Percentiles rank a stretch among this genome's conserved stretches.
These are phyloP conservation scores for Fusarium mundagurra DNA, from an alignment of 2,329 filamentous ascomycete species.

Conservation along the genomic window DNA sequence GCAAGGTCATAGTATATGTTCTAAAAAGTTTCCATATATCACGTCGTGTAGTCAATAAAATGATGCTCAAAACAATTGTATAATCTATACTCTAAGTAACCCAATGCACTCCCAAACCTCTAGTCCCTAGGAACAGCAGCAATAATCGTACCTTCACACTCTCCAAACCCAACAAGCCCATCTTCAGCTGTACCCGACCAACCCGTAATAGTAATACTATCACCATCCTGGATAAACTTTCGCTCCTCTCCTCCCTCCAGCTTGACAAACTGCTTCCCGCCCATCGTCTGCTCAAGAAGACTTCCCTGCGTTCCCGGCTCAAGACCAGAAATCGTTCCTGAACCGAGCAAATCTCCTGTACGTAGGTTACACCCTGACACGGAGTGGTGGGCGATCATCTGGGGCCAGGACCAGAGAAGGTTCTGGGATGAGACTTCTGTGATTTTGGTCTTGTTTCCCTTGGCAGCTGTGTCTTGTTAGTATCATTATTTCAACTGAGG, in stretches of 20 bases:
- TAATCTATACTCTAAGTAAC: not conserved
- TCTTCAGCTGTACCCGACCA: conserved; percentile 22
- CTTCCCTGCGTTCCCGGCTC: conserved; percentile 72
- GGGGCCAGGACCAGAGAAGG: conserved; percentile 82
- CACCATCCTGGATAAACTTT: conserved; percentile 36
- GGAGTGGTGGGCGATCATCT: conserved; percentile 86
- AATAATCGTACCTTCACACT: conserved; percentile 22
- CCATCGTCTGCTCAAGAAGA: conserved; percentile 76
- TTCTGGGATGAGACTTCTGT: conserved; percentile 46
- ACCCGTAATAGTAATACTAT: conserved; percentile 30
- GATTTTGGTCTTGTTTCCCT: conserved; percentile 45
- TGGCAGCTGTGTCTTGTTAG: conserved; percentile 36
- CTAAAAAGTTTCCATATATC: accelerated
- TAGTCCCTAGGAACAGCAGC: not conserved
- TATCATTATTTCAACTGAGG: accelerated
- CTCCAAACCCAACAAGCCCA: conserved; percentile 34
- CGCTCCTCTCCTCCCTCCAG: conserved; percentile 68
- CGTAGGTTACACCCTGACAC: conserved; percentile 79
- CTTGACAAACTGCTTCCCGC: conserved; percentile 71
- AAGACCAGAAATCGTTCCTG: conserved; percentile 77
- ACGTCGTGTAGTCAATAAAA: accelerated
- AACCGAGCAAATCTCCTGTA: conserved; percentile 78
- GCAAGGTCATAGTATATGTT: accelerated
- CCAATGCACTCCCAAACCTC: accelerated
- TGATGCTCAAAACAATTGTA: not conserved